Base-by-base conservation (phyloP, 179 eudicot genomes). In the Nepenthes alata region DNA sequence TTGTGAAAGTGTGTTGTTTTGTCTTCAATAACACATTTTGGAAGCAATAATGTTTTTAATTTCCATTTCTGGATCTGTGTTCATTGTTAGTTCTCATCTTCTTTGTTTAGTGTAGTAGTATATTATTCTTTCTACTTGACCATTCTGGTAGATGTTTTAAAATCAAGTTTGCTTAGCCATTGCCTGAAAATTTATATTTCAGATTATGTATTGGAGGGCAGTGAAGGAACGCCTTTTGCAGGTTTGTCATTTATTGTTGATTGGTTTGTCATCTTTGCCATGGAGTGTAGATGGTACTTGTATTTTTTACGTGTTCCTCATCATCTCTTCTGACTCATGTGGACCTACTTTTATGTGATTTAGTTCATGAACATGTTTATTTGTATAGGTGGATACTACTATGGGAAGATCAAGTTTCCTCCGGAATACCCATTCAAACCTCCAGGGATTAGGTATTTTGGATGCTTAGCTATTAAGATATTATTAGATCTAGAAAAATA, bases 141-240 rank as follows among this genome's bases (percentile, higher is more conserved):
- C 45, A 2, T 44, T 10, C 54, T 25, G 25, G 25, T 25, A 25
- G 25, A 25, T 25, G 25, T 25, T 25, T 25, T 25, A 0, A 25
- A 25, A 25, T 25, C 25, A 25, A 25, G 25, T 25, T 25, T 25
- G 25, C 25, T 45, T 52, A 2, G 38, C 5, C 13, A 10, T 52
- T 1, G 3, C 55, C 15, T 52, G 11, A n/a, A 34, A 2, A 6
- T 62, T 36, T 0, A 7, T 5, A 11, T 62, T 62, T 55, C 79
- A 79, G 83, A 79, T 73, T 79, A 79, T 64, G 77, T 80, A 45
- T 50, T 77, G 65, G 97, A 93, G 74, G 98, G 98, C 68, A 89
- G 97, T 72, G 84, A 89, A 69, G 98, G 95, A 73, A 89, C 98
- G 35, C 95, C 98, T 36, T 93, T 93, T 77, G 93, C 98, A 89